Percentiles rank a stretch among this genome's conserved stretches.
Conservation (phyloP, 257 asterid genomes). For the Nicotiana noctiflora region DNA sequence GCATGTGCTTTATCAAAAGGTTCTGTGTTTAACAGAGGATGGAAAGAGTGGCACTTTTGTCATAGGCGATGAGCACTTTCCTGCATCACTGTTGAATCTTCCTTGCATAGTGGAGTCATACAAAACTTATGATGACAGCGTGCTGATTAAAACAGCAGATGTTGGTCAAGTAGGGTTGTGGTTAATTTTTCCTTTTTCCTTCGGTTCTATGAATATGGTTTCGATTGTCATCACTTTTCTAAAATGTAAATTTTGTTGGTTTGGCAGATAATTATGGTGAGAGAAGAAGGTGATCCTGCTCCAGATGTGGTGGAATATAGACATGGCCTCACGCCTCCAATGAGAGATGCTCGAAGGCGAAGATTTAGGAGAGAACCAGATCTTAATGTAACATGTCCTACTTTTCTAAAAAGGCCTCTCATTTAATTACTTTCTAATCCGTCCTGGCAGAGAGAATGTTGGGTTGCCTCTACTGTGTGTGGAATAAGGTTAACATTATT, state of each 20-base stretch:
- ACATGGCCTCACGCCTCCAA: conserved; percentile 83
- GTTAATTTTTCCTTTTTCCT: background rate
- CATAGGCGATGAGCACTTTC: conserved; percentile 73
- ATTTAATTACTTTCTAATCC: conserved; percentile 1
- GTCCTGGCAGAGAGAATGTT: background rate
- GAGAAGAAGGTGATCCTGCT: conserved; percentile 35
- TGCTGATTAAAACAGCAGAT: conserved; percentile 86
- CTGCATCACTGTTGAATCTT: conserved; percentile 90
- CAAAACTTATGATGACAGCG: conserved; percentile 87
- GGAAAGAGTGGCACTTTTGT: conserved; percentile 83
- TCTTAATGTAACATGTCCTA: conserved; percentile 45
- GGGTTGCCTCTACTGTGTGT: background rate
- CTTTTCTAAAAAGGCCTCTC: background rate
- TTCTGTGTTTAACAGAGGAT: conserved; percentile 47
- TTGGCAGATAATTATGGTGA: conserved; percentile 47
- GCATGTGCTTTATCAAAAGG: too few relatives aligned
- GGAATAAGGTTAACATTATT: background rate
- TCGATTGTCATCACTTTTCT: background rate
- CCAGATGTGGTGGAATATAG: conserved; percentile 43
- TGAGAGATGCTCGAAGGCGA: conserved; percentile 97
- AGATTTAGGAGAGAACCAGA: conserved; percentile 95
- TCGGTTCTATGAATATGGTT: background rate
- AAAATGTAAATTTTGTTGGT: background rate
- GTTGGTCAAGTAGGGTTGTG: conserved; percentile 68
- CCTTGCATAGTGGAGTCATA: conserved; percentile 80